Percentiles rank a stretch among this genome's conserved stretches.
Conservation (phyloP, 2,329 filamentous ascomycete species). For the Exophiala calicioides region DNA sequence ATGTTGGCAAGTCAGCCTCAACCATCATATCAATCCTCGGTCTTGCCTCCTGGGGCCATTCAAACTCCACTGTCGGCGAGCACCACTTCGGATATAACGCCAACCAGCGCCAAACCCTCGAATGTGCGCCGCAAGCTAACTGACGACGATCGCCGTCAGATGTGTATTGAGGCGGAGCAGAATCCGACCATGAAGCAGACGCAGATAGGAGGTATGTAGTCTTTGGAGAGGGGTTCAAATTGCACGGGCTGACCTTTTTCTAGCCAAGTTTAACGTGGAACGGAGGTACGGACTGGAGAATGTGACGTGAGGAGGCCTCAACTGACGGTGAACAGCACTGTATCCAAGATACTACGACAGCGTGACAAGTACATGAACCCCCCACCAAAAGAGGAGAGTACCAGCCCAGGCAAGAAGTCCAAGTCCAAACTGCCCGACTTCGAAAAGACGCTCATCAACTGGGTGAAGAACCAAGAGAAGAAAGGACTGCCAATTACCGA, state of each 20-base stretch:
- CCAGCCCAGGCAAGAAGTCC: slow-evolving; percentile 75
- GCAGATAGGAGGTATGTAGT: slow-evolving; percentile 77
- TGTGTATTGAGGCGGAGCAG: slow-evolving; percentile 92
- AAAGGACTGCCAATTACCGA: slow-evolving; percentile 54
- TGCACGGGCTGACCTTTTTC: slow-evolving; percentile 36
- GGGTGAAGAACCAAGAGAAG: slow-evolving; percentile 78
- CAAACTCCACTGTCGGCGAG: slow-evolving; percentile 48
- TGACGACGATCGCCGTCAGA: slow-evolving; percentile 82
- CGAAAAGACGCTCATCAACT: slow-evolving; percentile 84
- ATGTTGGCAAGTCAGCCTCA: slow-evolving; percentile 60
- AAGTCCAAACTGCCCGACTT: slow-evolving; percentile 90
- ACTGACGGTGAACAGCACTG: slow-evolving; percentile 65
- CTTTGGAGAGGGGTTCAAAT: slow-evolving; percentile 2
- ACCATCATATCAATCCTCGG: slow-evolving; percentile 59
- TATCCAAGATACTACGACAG: slow-evolving; percentile 94
- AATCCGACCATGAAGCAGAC: slow-evolving; percentile 91
- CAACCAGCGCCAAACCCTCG: slow-evolving; percentile 31
- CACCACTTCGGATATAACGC: slow-evolving; percentile 44
- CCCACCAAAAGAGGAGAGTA: slow-evolving; percentile 61
- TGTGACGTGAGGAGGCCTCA: slow-evolving; percentile 3
- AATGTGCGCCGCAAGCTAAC: slow-evolving; percentile 85
- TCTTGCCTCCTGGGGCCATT: slow-evolving; percentile 57
- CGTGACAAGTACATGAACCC: slow-evolving; percentile 91
- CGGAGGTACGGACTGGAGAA: slow-evolving; percentile 71
- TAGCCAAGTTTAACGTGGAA: slow-evolving; percentile 90